phyloP scores from a whole-genome alignment of 2,329 filamentous ascomycete genomes.

The Colletotrichum sp. region DNA sequence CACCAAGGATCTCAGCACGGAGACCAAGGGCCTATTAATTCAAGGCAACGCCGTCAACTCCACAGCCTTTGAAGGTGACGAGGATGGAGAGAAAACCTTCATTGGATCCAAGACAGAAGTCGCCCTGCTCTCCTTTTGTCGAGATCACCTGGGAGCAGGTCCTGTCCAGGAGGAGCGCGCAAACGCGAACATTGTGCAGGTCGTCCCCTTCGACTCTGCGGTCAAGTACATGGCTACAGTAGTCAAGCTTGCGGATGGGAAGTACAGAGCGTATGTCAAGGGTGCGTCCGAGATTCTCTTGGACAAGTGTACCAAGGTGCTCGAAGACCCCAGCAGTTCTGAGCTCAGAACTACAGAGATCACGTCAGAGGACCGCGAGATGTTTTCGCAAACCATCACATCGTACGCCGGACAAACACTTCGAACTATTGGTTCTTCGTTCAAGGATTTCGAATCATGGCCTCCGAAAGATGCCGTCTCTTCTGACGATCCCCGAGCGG shows the following conservation, averaged over 20 bases:
- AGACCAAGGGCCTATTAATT: slow-evolving; percentile 45
- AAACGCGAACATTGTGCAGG: slow-evolving; percentile 55
- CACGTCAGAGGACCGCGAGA: slow-evolving; percentile 13
- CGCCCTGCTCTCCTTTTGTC: slow-evolving; percentile 72
- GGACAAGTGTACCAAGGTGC: slow-evolving; percentile 41
- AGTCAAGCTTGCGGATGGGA: slow-evolving; percentile 56
- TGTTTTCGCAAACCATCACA: slow-evolving; percentile 35
- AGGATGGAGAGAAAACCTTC: slow-evolving; percentile 63
- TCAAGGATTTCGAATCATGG: slow-evolving; percentile 59
- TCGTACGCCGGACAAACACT: slow-evolving; percentile 42
- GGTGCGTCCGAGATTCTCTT: slow-evolving; percentile 57
- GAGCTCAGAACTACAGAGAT: not conserved
- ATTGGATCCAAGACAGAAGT: slow-evolving; percentile 82
- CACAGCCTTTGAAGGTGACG: slow-evolving; percentile 71
- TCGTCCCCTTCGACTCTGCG: slow-evolving; percentile 38
- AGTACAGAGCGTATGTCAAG: slow-evolving; percentile 61
- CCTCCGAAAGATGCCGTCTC: slow-evolving; percentile 54
- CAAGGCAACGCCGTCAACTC: slow-evolving; percentile 73
- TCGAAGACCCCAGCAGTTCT: slow-evolving; percentile 20
- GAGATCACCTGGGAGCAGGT: slow-evolving; percentile 69
- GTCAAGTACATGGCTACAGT: slow-evolving; percentile 75
- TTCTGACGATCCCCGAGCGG: slow-evolving; percentile 61
- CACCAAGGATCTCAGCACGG: slow-evolving; percentile 13
- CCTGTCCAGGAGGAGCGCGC: slow-evolving; percentile 64
- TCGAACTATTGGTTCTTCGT: slow-evolving; percentile 44